A percentile compares a stretch with the other conserved stretches of the same genome.
phyloP scores from a whole-genome alignment of 2,329 filamentous ascomycete genomes.

The Fusarium proliferatum region DNA sequence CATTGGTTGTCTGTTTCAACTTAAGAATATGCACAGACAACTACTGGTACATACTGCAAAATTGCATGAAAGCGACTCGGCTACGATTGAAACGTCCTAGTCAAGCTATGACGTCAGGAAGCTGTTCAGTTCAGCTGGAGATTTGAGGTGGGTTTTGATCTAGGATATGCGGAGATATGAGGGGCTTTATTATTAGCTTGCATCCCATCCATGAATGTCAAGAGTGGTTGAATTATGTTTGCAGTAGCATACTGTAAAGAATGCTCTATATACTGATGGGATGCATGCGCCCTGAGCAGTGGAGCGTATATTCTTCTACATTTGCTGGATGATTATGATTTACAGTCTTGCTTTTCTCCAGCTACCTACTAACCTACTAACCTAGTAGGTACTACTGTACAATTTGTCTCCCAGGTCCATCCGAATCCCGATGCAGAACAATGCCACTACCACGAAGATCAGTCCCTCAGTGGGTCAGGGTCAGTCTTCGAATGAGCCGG shows the following conservation, averaged over 20 bases:
- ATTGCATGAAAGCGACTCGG: conserved; percentile 4
- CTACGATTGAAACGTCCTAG: neutral
- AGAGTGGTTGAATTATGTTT: neutral
- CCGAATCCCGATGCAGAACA: neutral
- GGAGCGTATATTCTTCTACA: neutral
- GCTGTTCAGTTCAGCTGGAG: conserved; percentile 8
- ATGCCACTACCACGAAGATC: neutral
- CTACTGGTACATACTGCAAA: neutral
- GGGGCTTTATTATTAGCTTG: neutral
- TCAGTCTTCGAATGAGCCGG: neutral
- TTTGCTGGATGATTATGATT: neutral
- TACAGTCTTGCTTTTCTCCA: neutral
- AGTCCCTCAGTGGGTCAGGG: conserved; percentile 3
- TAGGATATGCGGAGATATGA: conserved; percentile 3
- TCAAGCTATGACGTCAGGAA: conserved; percentile 38
- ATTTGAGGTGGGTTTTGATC: conserved; percentile 6
- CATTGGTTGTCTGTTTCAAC: neutral
- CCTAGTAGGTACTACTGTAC: neutral
- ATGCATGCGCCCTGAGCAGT: too few relatives aligned
- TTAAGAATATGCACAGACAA: neutral
- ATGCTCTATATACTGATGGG: neutral
- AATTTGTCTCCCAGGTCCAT: neutral
- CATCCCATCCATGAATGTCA: neutral
- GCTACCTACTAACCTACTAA: neutral
- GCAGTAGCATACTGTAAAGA: neutral